Evolutionary conservation across 441 rosid genomes (phyloP).

Genomic region (Omphalea diandra): DNA sequence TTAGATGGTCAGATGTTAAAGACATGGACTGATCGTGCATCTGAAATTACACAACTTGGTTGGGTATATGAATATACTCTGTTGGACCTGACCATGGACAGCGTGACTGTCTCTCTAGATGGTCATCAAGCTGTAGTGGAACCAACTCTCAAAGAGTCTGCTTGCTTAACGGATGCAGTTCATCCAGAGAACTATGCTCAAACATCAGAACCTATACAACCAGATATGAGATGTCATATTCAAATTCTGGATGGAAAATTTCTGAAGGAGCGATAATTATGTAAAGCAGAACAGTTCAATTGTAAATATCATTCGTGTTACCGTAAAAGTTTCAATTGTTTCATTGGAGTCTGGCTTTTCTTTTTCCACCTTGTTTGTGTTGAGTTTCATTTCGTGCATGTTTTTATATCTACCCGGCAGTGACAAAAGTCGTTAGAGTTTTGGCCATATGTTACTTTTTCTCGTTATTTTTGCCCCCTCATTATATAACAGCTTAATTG

Average conservation of each 20-base stretch:
- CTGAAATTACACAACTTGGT: too few relatives aligned
- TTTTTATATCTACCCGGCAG: background rate
- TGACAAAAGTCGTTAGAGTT: background rate
- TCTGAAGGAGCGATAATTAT: slow-evolving; percentile 65
- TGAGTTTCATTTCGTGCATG: background rate
- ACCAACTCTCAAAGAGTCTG: slow-evolving; percentile 61
- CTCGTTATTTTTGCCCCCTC: too few relatives aligned
- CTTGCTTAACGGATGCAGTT: slow-evolving; percentile 55
- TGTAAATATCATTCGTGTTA: slow-evolving; percentile 21
- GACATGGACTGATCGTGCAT: too few relatives aligned
- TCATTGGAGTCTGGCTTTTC: background rate
- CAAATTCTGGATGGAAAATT: slow-evolving; percentile 74
- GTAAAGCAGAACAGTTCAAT: slow-evolving; percentile 10
- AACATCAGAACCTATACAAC: slow-evolving; percentile 67
- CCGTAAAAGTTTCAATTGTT: background rate
- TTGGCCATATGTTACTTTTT: background rate
- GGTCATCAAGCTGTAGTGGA: too few relatives aligned
- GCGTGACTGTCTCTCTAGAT: too few relatives aligned
- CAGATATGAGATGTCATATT: slow-evolving; percentile 65
- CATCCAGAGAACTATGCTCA: slow-evolving; percentile 73
- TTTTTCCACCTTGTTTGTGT: background rate
- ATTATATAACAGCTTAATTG: too few relatives aligned
- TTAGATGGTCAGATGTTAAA: too few relatives aligned
- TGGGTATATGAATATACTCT: too few relatives aligned
- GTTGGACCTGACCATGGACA: too few relatives aligned